These are phyloP conservation scores for Penicillium sp. DNA, from an alignment of 2,329 filamentous ascomycete species.

Conservation along the genomic window DNA sequence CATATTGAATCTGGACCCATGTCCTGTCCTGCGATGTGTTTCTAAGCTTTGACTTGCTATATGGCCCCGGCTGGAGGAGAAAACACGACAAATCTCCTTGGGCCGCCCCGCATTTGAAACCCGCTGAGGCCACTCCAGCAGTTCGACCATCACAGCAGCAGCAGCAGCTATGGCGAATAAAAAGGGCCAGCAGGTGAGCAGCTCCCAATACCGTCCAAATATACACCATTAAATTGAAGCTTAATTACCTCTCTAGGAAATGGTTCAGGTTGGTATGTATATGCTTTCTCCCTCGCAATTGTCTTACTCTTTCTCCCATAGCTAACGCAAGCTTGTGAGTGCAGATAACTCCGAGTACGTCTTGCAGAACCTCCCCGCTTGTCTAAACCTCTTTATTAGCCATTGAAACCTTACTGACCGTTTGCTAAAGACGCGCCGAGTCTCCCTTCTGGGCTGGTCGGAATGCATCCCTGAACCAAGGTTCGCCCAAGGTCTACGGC, in stretches of 20 bases:
- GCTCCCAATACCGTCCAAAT: not conserved
- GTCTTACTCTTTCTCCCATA: slow-evolving; percentile 42
- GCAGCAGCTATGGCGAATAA: slow-evolving; percentile 44
- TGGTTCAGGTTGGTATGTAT: slow-evolving; percentile 98
- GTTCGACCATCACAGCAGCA: slow-evolving; percentile 19
- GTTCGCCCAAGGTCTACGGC: slow-evolving; percentile 64
- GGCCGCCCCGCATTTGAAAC: slow-evolving; percentile 33
- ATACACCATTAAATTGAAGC: slow-evolving; percentile 12
- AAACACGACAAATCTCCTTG: slow-evolving; percentile 17
- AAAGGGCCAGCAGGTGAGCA: slow-evolving; percentile 73
- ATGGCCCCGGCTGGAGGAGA: slow-evolving; percentile 27
- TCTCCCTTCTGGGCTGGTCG: slow-evolving; percentile 85
- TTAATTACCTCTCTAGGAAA: slow-evolving; percentile 69
- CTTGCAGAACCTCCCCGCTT: slow-evolving; percentile 2
- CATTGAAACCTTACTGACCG: slow-evolving; percentile 7
- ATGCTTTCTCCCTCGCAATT: slow-evolving; percentile 30
- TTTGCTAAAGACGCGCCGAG: slow-evolving; percentile 65
- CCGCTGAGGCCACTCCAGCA: slow-evolving; percentile 23
- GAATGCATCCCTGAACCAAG: slow-evolving; percentile 60
- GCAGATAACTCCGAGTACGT: slow-evolving; percentile 34
- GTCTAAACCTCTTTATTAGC: slow-evolving; percentile 5
- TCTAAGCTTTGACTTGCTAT: slow-evolving; percentile 18
- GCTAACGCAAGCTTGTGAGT: slow-evolving; percentile 18
- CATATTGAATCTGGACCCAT: not conserved
- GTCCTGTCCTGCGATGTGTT: slow-evolving; percentile 15